phyloP scores from a whole-genome alignment of 2,329 filamentous ascomycete genomes.

The Blumeria hordei region DNA sequence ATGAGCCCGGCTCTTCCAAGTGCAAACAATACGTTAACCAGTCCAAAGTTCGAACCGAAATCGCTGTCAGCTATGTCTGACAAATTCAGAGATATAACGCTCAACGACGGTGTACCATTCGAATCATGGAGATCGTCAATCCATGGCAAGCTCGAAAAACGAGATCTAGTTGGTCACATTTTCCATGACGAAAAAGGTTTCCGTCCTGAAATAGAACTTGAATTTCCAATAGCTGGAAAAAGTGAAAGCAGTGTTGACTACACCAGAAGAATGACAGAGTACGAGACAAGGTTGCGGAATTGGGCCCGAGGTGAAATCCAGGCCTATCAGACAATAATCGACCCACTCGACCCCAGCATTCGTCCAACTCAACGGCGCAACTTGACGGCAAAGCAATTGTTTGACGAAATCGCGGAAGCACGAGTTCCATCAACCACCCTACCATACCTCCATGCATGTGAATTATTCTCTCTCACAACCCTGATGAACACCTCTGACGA shows the following conservation, averaged over 20 bases:
- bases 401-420: background rate
- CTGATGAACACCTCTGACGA: background rate
- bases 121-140: background rate
- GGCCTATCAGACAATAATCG: background rate
- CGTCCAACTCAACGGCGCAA: background rate
- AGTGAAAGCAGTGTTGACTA: background rate
- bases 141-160: background rate
- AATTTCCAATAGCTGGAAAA: background rate
- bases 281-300: background rate
- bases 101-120: background rate
- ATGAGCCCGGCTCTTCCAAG: background rate
- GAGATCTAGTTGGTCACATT: background rate
- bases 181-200: background rate
- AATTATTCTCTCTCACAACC: background rate
- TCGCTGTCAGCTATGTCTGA: background rate
- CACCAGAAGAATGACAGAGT: background rate
- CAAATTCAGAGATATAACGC: background rate
- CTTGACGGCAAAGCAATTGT: background rate
- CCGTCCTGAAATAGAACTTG: background rate
- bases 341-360: background rate
- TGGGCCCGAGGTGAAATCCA: background rate
- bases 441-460: background rate
- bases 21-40: background rate
- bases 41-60: background rate
- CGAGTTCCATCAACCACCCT: background rate